Conservation (phyloP, 148 eudicot genomes). For the Bassia scoparia region DNA sequence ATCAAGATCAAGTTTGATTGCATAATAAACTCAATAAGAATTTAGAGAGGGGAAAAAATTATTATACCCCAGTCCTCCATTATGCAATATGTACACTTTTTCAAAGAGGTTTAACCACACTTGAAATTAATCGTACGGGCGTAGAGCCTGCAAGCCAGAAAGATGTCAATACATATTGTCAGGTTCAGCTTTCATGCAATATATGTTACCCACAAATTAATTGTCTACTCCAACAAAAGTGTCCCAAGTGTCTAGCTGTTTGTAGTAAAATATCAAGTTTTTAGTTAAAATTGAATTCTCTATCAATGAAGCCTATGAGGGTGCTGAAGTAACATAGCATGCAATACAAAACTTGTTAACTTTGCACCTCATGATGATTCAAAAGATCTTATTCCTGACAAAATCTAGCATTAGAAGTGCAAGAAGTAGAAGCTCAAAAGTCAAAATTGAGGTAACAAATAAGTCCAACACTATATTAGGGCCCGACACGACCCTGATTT, state of each 20-base stretch:
- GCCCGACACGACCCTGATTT: too few relatives aligned
- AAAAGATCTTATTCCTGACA: too few relatives aligned
- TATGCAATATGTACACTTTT: background rate
- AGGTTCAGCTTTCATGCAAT: background rate
- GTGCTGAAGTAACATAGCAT: too few relatives aligned
- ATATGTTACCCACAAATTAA: too few relatives aligned
- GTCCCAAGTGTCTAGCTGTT: too few relatives aligned
- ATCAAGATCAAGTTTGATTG: background rate
- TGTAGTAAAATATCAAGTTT: too few relatives aligned
- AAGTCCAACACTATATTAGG: background rate
- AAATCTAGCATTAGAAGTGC: too few relatives aligned
- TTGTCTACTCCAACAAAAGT: too few relatives aligned
- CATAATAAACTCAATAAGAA: background rate
- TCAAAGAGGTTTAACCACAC: background rate
- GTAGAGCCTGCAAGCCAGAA: background rate
- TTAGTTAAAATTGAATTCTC: too few relatives aligned
- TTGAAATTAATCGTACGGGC: background rate
- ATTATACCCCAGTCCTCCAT: conserved; percentile 38
- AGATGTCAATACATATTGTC: background rate
- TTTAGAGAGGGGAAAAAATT: background rate
- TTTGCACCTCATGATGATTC: too few relatives aligned
- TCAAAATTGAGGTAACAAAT: background rate
- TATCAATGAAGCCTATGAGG: too few relatives aligned
- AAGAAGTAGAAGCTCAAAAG: background rate
- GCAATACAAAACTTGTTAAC: too few relatives aligned